phyloP scores from a whole-genome alignment of 2,329 filamentous ascomycete species.

The Lizonia empirigonia region DNA sequence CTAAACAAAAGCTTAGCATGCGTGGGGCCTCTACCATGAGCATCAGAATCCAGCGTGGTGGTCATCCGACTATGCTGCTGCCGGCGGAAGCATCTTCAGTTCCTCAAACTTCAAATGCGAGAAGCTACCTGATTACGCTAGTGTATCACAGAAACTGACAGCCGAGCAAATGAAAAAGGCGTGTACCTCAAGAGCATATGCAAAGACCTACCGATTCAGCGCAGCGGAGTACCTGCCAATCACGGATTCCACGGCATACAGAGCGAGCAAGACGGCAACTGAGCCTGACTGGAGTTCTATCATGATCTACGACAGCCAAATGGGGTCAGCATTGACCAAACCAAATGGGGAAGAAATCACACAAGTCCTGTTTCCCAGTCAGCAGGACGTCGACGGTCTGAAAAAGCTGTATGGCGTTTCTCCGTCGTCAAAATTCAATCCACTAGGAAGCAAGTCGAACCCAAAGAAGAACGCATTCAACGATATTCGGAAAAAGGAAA shows the following conservation, averaged over 20 bases:
- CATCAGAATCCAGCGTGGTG: too few relatives aligned
- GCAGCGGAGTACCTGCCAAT: too few relatives aligned
- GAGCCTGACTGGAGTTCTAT: conserved; percentile 2
- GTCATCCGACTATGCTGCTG: too few relatives aligned
- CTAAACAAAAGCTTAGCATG: too few relatives aligned
- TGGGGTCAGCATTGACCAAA: conserved; percentile 1
- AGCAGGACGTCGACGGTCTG: not conserved
- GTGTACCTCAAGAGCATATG: too few relatives aligned
- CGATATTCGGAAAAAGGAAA: not conserved
- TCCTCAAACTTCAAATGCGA: too few relatives aligned
- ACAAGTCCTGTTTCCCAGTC: not conserved
- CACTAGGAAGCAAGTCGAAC: not conserved
- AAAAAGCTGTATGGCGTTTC: not conserved
- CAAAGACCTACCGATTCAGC: too few relatives aligned
- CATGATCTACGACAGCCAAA: conserved; percentile 1
- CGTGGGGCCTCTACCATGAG: too few relatives aligned
- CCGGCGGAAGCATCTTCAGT: too few relatives aligned
- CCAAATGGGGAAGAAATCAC: not conserved
- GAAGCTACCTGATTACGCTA: too few relatives aligned
- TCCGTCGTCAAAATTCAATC: not conserved
- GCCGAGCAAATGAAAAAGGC: too few relatives aligned
- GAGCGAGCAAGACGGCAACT: not conserved
- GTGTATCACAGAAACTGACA: too few relatives aligned
- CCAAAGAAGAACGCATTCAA: not conserved
- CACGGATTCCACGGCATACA: not conserved